Evolutionary conservation across 495 filamentous ascomycete genomes (phyloP).

Genomic region (Parathielavia appendiculata): DNA sequence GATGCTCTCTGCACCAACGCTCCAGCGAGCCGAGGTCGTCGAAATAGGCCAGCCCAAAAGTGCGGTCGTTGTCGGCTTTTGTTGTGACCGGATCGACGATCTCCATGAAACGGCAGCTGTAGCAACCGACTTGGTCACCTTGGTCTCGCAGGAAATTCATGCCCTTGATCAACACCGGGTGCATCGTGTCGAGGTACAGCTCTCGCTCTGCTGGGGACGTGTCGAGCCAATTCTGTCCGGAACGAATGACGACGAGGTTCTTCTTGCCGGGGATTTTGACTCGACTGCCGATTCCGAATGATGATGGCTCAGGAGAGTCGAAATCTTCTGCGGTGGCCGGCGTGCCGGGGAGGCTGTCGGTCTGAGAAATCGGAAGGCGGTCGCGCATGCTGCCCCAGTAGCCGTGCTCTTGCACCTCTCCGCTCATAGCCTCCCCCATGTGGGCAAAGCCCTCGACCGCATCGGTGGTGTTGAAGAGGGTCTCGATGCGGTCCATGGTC

Average conservation of each 20-base stretch:
- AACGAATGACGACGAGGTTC: neutral
- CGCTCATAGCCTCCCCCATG: conserved; percentile 1
- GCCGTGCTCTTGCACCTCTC: neutral
- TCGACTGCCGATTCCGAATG: neutral
- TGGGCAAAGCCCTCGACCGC: neutral
- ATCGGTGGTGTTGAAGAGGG: neutral
- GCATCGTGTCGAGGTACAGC: conserved; percentile 1
- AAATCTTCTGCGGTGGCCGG: neutral
- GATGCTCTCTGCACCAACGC: conserved; percentile 32
- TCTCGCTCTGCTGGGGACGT: neutral
- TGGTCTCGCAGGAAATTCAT: neutral
- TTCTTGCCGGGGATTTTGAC: neutral
- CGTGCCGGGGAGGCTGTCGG: neutral
- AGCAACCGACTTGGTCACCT: neutral
- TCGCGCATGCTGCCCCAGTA: conserved; percentile 5
- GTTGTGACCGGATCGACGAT: conserved; percentile 19
- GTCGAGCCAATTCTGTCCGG: neutral
- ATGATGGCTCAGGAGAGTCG: neutral
- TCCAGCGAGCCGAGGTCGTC: conserved; percentile 33
- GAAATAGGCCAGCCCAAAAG: conserved; percentile 34
- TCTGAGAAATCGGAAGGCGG: neutral
- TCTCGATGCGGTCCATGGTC: neutral
- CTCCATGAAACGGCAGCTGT: conserved; percentile 26
- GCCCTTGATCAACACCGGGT: conserved; percentile 2
- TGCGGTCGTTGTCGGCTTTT: conserved; percentile 25